Evolutionary conservation across 768 basidiomycete species (phyloP).

Genomic region (Termitomyces eurrhizus): DNA sequence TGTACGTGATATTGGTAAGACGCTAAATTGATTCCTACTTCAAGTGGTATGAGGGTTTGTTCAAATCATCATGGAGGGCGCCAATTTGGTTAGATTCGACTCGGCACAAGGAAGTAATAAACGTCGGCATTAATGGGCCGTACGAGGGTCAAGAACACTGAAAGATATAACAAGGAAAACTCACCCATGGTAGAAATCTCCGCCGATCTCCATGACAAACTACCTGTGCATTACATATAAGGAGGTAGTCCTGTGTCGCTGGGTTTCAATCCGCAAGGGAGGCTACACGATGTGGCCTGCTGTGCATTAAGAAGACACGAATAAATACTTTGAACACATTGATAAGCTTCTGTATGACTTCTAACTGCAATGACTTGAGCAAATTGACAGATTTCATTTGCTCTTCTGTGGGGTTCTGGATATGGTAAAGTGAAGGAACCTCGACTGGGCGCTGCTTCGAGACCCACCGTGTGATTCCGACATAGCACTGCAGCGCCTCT

Average conservation of each 20-base stretch:
- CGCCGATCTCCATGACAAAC: neutral
- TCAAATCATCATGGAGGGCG: neutral
- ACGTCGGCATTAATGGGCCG: neutral
- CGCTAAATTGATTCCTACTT: neutral
- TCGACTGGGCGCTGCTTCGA: neutral
- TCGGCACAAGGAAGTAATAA: neutral
- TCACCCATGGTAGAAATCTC: neutral
- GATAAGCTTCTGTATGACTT: neutral
- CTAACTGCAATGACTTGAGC: neutral
- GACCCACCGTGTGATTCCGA: slow-evolving; percentile 7
- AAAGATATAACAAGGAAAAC: neutral
- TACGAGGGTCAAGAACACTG: neutral
- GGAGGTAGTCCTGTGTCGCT: neutral
- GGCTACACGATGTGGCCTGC: neutral
- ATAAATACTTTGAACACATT: neutral
- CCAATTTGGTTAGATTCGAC: slow-evolving; percentile 9
- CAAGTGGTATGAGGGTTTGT: neutral
- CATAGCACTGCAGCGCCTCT: neutral
- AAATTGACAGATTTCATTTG: neutral
- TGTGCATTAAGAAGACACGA: neutral
- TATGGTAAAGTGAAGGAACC: neutral
- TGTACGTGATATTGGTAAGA: neutral
- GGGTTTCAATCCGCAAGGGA: neutral
- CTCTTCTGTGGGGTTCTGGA: slow-evolving; percentile 1
- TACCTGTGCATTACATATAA: neutral